Conservation (phyloP, 768 basidiomycete genomes). For the Tulasnella sp. region DNA sequence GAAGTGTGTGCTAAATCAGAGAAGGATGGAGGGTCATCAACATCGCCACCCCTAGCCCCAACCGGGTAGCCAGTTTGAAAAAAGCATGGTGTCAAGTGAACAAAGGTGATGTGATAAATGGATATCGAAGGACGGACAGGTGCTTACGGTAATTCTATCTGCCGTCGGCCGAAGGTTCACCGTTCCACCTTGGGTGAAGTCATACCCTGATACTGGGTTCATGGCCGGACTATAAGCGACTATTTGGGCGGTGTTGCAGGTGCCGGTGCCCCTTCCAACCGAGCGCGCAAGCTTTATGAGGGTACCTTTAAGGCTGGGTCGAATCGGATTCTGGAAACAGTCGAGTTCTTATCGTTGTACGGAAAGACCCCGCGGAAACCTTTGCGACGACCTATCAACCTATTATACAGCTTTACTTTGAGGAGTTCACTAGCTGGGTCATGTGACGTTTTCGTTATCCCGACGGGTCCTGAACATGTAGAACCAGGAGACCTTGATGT, state of each 20-base stretch:
- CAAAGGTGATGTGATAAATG: not conserved
- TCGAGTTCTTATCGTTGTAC: slow-evolving; percentile 17
- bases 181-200: slow-evolving; percentile 67
- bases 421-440: slow-evolving; percentile 23
- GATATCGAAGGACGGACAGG: slow-evolving; percentile 40
- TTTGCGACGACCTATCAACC: slow-evolving; percentile 48
- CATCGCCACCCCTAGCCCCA: no score
- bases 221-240: slow-evolving; percentile 8
- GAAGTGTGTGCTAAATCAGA: no score
- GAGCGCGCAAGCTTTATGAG: slow-evolving; percentile 27
- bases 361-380: slow-evolving; percentile 34
- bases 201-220: slow-evolving; percentile 54
- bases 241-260: slow-evolving; percentile 15
- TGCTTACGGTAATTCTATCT: slow-evolving; percentile 62
- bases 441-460: slow-evolving; percentile 17
- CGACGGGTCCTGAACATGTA: slow-evolving; percentile 16
- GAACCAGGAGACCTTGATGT: slow-evolving; percentile 22
- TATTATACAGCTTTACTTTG: slow-evolving; percentile 44
- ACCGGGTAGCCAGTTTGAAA: not conserved
- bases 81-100: no score
- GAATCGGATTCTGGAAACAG: not conserved
- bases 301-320: not conserved
- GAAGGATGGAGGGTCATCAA: no score
- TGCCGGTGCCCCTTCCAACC: slow-evolving; percentile 19
- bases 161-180: slow-evolving; percentile 47